Conservation (phyloP, 441 rosid genomes). For the Arabidopsis hybrid region DNA sequence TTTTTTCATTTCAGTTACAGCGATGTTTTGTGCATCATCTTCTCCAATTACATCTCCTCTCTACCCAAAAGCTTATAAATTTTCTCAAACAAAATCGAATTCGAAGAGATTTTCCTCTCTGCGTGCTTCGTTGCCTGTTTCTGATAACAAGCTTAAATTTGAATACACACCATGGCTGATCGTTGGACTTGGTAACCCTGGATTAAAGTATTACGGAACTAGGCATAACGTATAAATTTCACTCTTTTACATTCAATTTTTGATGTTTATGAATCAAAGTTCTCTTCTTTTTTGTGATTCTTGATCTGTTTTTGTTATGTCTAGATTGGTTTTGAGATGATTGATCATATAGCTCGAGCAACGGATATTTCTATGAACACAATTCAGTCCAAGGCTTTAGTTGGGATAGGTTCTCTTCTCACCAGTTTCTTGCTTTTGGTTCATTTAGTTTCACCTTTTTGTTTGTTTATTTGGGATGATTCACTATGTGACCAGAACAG, state of each 20-base stretch:
- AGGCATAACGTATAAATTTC: constrained; percentile 78
- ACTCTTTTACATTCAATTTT: constrained; percentile 3
- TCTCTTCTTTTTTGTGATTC: neutral
- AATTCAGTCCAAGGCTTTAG: constrained; percentile 81
- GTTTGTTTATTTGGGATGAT: constrained; percentile 30
- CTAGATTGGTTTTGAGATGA: constrained; percentile 95
- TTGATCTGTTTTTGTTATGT: neutral
- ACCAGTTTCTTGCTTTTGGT: neutral
- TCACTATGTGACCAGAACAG: constrained; percentile 60
- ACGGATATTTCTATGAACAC: constrained; percentile 71
- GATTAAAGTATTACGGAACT: constrained; percentile 85
- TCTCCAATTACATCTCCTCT: constrained; percentile 51
- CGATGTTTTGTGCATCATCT: constrained; percentile 63
- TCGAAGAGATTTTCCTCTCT: constrained; percentile 39
- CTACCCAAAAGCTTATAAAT: constrained; percentile 44
- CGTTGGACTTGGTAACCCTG: constrained; percentile 92
- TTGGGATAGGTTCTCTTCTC: constrained; percentile 80
- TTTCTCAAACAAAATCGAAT: neutral
- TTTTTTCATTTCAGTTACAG: constrained; percentile 5
- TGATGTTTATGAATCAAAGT: neutral
- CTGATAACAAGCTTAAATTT: constrained; percentile 50
- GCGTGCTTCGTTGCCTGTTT: constrained; percentile 52
- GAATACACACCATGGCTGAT: constrained; percentile 93
- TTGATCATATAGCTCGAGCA: constrained; percentile 64
- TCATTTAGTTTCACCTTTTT: neutral